A percentile compares a stretch with the other conserved stretches of the same genome.
Conservation (phyloP, 176 grass and related monocot species). For the Musa beccarii region DNA sequence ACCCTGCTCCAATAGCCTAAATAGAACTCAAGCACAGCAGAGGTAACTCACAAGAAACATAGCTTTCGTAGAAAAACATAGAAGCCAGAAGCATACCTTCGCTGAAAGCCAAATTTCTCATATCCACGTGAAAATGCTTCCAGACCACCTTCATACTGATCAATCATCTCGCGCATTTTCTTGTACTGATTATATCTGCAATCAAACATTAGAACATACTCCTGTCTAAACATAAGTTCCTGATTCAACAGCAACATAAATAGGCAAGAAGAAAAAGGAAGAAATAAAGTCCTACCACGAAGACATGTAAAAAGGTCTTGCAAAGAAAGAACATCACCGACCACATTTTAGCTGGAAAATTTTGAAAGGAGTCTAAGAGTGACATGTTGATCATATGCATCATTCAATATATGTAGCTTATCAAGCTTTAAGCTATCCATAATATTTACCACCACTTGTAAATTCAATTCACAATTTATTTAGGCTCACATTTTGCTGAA, state of each 20-base stretch:
- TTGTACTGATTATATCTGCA: constrained; percentile 73
- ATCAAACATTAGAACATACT: constrained; percentile 18
- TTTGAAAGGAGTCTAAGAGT: background rate
- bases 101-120: constrained; percentile 80
- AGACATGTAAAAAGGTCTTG: background rate
- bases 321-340: background rate
- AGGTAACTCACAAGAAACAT: background rate
- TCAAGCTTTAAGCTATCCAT: background rate
- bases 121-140: constrained; percentile 79
- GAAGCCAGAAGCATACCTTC: constrained; percentile 38
- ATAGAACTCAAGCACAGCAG: background rate
- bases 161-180: constrained; percentile 65
- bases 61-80: background rate
- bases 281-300: background rate
- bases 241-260: background rate
- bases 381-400: too few species aligned
- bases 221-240: constrained; percentile 10
- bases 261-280: background rate
- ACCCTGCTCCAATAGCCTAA: too few species aligned
- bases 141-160: constrained; percentile 74
- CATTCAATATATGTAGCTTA: background rate
- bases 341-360: background rate
- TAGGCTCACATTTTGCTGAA: background rate
- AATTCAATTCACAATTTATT: background rate
- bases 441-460: background rate